Conservation (phyloP, 2,329 filamentous ascomycete species). For the Trichophyton rubrum region DNA sequence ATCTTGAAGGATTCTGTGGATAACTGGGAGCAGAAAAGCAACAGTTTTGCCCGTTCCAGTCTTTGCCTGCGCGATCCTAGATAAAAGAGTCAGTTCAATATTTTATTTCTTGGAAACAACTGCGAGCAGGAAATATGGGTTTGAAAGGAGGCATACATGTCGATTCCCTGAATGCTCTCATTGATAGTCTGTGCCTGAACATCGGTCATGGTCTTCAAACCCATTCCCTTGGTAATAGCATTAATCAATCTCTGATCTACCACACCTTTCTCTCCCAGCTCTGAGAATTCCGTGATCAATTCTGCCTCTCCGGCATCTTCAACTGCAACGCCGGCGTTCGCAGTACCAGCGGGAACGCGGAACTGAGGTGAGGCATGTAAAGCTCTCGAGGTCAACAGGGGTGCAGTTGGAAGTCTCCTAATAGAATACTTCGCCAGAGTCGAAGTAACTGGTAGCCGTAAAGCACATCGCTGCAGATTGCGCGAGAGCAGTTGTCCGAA, state of each 20-base stretch:
- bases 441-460: conserved; percentile 21
- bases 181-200: conserved; percentile 79
- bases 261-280: conserved; percentile 27
- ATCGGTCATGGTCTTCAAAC: conserved; percentile 76
- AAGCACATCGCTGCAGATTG: conserved; percentile 23
- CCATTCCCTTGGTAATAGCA: conserved; percentile 59
- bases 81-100: neutral
- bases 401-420: conserved; percentile 15
- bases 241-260: conserved; percentile 55
- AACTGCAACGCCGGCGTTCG: conserved; percentile 14
- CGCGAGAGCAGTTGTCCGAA: conserved; percentile 26
- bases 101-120: conserved; percentile 7
- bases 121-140: conserved; percentile 5
- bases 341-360: conserved; percentile 18
- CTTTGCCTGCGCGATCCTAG: conserved; percentile 79
- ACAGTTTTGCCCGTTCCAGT: conserved; percentile 96
- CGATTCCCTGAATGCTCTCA: conserved; percentile 63
- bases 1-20: conserved; percentile 65
- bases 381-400: conserved; percentile 16
- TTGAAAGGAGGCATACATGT: conserved; percentile 52
- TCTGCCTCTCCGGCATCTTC: conserved; percentile 6
- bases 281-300: conserved; percentile 27
- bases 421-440: conserved; percentile 16
- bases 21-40: conserved; percentile 74
- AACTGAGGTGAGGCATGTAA: conserved; percentile 23